Evolutionary conservation across 306 rosid species (phyloP), one percentile per base, ranked within the genome.

Genomic region (Corylus heterophylla): DNA sequence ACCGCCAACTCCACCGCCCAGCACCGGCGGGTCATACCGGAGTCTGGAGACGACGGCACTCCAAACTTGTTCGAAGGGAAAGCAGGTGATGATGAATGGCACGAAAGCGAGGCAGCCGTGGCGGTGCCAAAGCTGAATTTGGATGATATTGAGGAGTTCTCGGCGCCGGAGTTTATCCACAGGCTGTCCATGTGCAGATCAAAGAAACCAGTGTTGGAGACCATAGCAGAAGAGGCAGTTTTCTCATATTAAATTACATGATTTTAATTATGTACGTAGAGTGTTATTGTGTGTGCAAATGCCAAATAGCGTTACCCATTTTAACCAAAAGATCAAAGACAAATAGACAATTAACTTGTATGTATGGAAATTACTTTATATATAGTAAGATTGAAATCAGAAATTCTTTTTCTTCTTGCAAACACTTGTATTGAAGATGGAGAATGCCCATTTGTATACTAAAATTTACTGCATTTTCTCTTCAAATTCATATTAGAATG

Each of bases 201-300:
- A 2, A 94, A 78, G 89, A 94, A 92, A 86, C 98, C 98, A 8
- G 77, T 88, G 87, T 54, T 94, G 73, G 98, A 92, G 78, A 94
- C 96, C 8, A 94, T 94, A 79, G 87, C 83, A 51, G 98, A 94
- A 78, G 94, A 93, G 71, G 85, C 86, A 0, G 56, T 85, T 20
- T 78, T 66, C 64, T 81, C 83, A 12, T 64, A 81, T 72, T 88
- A 74, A 88, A 67, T 10, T 67, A n/a, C 8, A 20, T 6, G 27
- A 17, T 73, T 54, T 52, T 22, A 22, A 22, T 22, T 17, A n/a
- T 9, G n/a, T 42, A n/a, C 4, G n/a, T 42, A 44, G 3, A 42
- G 6, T 16, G 42, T 37, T 18, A 10, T 8, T 14, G 11, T 17
- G 11, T 35, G 66, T 16, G 25, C 25, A 22, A 22, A 22, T 22